These are phyloP conservation scores for Leccinum subatratum DNA, from an alignment of 1,284 basidiomycete species.

Conservation along the genomic window DNA sequence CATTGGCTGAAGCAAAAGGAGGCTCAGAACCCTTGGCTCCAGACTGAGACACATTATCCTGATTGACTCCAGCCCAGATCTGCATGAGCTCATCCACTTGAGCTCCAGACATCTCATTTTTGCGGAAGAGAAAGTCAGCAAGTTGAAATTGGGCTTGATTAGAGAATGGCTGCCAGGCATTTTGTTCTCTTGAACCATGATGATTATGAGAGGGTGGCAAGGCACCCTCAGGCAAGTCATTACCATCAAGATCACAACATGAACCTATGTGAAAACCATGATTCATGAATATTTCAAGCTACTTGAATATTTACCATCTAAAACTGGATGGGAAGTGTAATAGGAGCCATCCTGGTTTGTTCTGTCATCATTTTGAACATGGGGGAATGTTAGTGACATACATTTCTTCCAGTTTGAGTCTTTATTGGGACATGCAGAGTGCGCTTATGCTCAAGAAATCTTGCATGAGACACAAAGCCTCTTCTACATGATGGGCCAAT, in stretches of 20 bases:
- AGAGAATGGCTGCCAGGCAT: not conserved
- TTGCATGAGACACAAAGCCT: not conserved
- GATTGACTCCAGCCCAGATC: not conserved
- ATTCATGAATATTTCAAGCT: not conserved
- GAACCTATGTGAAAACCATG: not conserved
- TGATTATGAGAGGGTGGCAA: not conserved
- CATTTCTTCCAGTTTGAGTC: not conserved
- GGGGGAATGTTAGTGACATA: not conserved
- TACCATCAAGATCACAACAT: not conserved
- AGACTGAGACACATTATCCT: not conserved
- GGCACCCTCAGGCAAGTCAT: not conserved
- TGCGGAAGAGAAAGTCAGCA: not conserved
- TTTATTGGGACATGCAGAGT: not conserved
- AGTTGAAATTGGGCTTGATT: not conserved
- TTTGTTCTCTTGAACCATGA: not conserved
- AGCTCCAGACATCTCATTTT: not conserved
- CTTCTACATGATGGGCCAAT: not conserved
- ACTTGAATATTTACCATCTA: not conserved
- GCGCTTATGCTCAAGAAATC: not conserved
- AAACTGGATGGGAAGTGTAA: not conserved
- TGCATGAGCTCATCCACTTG: not conserved
- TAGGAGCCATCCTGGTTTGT: not conserved
- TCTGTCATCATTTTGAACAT: not conserved
- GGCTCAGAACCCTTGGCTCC: not conserved
- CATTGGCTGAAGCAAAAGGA: not conserved